Base-by-base conservation (phyloP, 495 filamentous ascomycete species). In the Xylaria curta region DNA sequence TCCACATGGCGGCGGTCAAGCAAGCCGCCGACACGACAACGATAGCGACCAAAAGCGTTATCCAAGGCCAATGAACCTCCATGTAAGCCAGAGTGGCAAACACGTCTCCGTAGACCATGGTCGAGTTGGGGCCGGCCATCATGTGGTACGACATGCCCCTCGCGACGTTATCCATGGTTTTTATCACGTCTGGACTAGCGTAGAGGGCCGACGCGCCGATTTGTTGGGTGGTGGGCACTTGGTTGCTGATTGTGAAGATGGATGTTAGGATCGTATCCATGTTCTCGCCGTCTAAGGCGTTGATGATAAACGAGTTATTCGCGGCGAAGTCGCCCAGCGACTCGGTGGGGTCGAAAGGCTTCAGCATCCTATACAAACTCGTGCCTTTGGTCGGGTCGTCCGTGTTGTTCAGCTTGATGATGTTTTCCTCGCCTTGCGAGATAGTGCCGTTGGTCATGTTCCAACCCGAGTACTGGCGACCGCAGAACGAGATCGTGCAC, bases 281-380 rank as follows among this genome's bases (percentile, higher is more conserved):
- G 49, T 68, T 68, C 21, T 68, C 65, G n/a, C 65, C 65, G 21
- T 68, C 65, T 9, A 56, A 21, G 36, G 31, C 44, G 28, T 31
- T 68, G 65, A 68, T 68, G n/a, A 2, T 12, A 21, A 68, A 68
- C 4, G 65, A 66, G 64, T 66, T 53, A n/a, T 66, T 66, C 8
- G 8, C 33, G 24, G 4, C 19, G 9, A 10, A 5, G 8, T 19
- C 15, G 33, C 40, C 64, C 13, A 68, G 36, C 4, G 65, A 68
- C 10, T 56, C 6, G 9, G 49, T 19, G n/a, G 47, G 6, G 51
- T 54, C 21, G 5, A 56, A 21, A 1, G 65, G 65, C 17, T 33
- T n/a, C 17, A 58, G 51, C 5, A 26, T 1, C 36, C 65, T 8
- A 12, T 51, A 66, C 44, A 19, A 54, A 17, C 15, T 31, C 28